Conservation (phyloP, 768 basidiomycete species). For the Tephrocybe sp. region DNA sequence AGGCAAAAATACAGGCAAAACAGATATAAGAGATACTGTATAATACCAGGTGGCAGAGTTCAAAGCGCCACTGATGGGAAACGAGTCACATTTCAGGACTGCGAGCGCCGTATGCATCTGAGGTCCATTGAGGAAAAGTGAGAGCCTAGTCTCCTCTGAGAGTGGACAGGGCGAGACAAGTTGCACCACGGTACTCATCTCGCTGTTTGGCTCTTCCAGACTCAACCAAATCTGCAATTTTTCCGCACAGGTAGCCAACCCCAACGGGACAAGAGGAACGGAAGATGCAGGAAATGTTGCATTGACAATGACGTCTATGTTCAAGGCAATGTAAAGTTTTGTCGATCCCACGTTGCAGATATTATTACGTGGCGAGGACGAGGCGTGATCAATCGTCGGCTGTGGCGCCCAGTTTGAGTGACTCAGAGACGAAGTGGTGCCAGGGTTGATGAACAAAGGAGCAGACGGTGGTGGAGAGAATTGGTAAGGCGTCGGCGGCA, state of each 20-base stretch:
- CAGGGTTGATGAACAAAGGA: too few species aligned
- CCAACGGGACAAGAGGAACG: slow-evolving; percentile 6
- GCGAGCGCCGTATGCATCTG: slow-evolving; percentile 47
- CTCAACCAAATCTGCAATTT: slow-evolving; percentile 6
- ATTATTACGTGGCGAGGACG: slow-evolving; percentile 32
- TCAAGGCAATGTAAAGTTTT: neutral
- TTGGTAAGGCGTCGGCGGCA: too few species aligned
- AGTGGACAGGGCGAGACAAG: slow-evolving; percentile 48
- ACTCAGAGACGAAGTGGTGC: too few species aligned
- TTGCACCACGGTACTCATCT: slow-evolving; percentile 45
- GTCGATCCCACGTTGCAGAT: slow-evolving; percentile 1
- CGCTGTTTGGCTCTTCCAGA: slow-evolving; percentile 21
- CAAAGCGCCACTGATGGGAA: slow-evolving; percentile 22
- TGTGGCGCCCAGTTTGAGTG: too few species aligned
- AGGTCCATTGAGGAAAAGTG: slow-evolving; percentile 42
- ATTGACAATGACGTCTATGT: slow-evolving; percentile 6
- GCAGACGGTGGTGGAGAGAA: too few species aligned
- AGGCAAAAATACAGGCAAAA: too few species aligned
- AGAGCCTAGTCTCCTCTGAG: slow-evolving; percentile 41
- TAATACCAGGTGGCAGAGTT: slow-evolving; percentile 45
- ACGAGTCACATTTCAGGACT: slow-evolving; percentile 24
- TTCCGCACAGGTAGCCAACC: neutral
- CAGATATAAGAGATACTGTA: slow-evolving; percentile 46
- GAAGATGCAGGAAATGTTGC: neutral
- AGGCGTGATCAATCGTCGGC: too few species aligned